A percentile compares a stretch with the other conserved stretches of the same genome.
phyloP scores from a whole-genome alignment of 345 rosid genomes.

The Populus davidiana region DNA sequence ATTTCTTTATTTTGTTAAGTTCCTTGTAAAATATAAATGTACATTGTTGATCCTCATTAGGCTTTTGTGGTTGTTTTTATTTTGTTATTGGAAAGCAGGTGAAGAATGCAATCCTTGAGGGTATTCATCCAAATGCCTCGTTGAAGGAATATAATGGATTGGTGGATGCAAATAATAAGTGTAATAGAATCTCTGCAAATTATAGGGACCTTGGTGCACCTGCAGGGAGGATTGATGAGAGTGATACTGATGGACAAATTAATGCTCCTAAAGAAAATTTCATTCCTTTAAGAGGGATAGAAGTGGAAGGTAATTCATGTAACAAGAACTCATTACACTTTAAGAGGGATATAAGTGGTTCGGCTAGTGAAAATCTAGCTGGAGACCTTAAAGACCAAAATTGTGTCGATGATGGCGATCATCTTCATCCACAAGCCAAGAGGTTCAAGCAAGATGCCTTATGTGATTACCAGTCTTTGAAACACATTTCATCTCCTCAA shows the following conservation, averaged over 20 bases:
- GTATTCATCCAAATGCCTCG: slow-evolving; percentile 26
- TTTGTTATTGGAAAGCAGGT: slow-evolving; percentile 38
- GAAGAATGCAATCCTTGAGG: slow-evolving; percentile 37
- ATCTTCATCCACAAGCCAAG: slow-evolving; percentile 26
- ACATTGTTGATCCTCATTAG: not conserved
- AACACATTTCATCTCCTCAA: not conserved
- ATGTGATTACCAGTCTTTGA: slow-evolving; percentile 3
- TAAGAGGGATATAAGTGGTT: slow-evolving; percentile 34
- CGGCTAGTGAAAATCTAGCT: slow-evolving; percentile 15
- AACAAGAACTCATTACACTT: slow-evolving; percentile 4
- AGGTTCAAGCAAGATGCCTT: slow-evolving; percentile 31
- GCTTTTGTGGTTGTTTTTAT: not conserved
- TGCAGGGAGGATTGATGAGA: slow-evolving; percentile 3
- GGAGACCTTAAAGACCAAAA: slow-evolving; percentile 12
- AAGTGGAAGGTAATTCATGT: slow-evolving; percentile 9
- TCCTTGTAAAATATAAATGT: not conserved
- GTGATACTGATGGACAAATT: slow-evolving; percentile 3
- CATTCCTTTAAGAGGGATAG: slow-evolving; percentile 5
- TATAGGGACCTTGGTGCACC: slow-evolving; percentile 9
- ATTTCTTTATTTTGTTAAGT: slow-evolving; percentile 1
- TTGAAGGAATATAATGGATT: slow-evolving; percentile 38
- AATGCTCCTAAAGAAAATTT: slow-evolving; percentile 20
- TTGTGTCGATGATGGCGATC: slow-evolving; percentile 3
- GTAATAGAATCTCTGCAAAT: not conserved
- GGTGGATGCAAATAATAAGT: slow-evolving; percentile 14